A percentile compares a stretch with the other conserved stretches of the same genome.
These are phyloP conservation scores for Dalbergia cultrata DNA, from an alignment of 306 rosid genomes.

Conservation along the genomic window DNA sequence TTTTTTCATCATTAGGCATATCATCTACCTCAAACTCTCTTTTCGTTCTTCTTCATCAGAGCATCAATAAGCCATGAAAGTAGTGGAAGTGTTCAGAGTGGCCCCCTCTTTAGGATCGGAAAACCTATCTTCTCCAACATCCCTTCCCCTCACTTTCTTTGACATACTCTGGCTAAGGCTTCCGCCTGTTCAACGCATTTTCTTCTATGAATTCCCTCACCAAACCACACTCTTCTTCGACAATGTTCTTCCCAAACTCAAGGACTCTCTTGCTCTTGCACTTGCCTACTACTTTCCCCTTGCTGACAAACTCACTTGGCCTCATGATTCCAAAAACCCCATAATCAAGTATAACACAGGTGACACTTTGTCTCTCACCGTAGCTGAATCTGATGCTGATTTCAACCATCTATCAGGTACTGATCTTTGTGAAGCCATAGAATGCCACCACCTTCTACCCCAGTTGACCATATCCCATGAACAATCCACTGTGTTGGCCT, in stretches of 20 bases:
- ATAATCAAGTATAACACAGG: constrained; percentile 1
- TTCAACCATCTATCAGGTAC: constrained; percentile 44
- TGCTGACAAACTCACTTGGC: constrained; percentile 49
- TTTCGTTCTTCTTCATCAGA: not conserved
- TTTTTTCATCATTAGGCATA: not conserved
- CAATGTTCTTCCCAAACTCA: constrained; percentile 52
- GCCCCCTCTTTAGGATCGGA: constrained; percentile 10
- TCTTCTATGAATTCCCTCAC: constrained; percentile 49
- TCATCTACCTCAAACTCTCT: not conserved
- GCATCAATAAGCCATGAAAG: constrained; percentile 21
- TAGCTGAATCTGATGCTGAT: constrained; percentile 55
- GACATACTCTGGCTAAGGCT: constrained; percentile 55
- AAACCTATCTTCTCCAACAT: not conserved
- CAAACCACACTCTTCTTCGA: constrained; percentile 21
- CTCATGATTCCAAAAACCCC: constrained; percentile 43
- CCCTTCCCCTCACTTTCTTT: constrained; percentile 55
- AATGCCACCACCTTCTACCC: constrained; percentile 54
- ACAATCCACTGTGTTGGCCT: constrained; percentile 38
- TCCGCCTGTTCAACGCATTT: constrained; percentile 51
- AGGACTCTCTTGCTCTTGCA: constrained; percentile 46
- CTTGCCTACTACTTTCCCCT: constrained; percentile 51
- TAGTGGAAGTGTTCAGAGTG: not conserved
- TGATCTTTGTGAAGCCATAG: constrained; percentile 22
- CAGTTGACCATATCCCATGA: constrained; percentile 42
- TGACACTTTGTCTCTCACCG: constrained; percentile 43